Conservation (phyloP, 2,329 filamentous ascomycete genomes). For the Ophiostoma sp. region DNA sequence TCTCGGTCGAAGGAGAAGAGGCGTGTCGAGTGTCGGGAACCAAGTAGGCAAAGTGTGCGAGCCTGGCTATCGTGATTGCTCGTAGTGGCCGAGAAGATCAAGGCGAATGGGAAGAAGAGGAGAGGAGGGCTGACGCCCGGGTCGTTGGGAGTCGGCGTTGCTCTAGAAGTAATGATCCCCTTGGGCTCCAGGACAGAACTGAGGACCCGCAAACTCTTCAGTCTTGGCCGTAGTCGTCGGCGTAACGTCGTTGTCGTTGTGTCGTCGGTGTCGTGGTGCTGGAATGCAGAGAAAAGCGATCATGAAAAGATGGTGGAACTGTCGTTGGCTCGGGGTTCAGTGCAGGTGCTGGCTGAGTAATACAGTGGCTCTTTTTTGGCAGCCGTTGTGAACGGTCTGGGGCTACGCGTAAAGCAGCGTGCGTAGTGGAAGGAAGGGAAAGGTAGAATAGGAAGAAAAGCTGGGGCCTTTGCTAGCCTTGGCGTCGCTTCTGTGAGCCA, state of each 20-base stretch:
- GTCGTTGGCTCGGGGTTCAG: neutral
- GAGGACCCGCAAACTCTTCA: neutral
- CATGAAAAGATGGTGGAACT: neutral
- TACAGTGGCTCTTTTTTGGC: neutral
- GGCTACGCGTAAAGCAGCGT: neutral
- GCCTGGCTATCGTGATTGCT: neutral
- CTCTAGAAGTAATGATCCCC: no score
- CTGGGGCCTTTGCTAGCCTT: no score
- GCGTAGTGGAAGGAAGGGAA: neutral
- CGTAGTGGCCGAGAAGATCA: no score
- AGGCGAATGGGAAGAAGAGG: no score
- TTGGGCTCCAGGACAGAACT: neutral
- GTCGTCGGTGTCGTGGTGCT: neutral
- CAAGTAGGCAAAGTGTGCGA: neutral
- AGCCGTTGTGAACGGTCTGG: neutral
- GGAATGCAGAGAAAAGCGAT: neutral
- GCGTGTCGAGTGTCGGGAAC: neutral
- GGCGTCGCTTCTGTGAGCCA: neutral
- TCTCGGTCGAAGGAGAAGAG: neutral
- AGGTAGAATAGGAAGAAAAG: no score
- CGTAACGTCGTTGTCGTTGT: neutral
- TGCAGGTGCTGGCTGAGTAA: neutral
- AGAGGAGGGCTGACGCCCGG: no score
- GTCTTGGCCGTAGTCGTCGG: neutral
- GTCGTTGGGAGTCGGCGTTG: no score